A percentile compares a stretch with the other conserved stretches of the same genome.
Conservation (phyloP, 176 grass and related monocot genomes). For the Triticum timopheevii region DNA sequence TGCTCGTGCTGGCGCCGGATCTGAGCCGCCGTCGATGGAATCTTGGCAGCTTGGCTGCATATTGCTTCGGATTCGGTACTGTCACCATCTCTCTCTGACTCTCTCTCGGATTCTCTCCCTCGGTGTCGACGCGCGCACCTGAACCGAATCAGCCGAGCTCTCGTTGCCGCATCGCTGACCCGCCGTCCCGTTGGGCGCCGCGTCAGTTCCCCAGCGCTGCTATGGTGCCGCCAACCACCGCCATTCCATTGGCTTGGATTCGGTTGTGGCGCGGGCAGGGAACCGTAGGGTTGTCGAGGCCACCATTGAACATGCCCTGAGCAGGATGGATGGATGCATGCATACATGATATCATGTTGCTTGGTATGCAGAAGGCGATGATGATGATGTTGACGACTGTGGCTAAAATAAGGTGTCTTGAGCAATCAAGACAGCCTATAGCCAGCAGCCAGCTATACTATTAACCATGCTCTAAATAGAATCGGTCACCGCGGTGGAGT, state of each 20-base stretch:
- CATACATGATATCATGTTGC: no score
- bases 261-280: neutral
- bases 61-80: neutral
- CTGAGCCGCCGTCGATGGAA: slow-evolving; percentile 24
- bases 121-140: neutral
- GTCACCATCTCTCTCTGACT: neutral
- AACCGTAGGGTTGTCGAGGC: no score
- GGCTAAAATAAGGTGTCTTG: neutral
- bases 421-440: neutral
- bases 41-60: neutral
- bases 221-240: no score
- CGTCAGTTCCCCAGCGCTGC: no score
- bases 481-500: neutral
- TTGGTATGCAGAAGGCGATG: neutral
- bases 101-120: neutral
- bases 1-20: neutral
- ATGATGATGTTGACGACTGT: neutral
- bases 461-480: neutral
- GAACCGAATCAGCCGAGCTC: no score
- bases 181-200: no score
- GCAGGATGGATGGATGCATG: neutral
- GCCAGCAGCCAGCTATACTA: no score
- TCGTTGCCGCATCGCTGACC: no score
- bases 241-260: no score
- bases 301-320: neutral